Base-by-base conservation (phyloP, 805 yeast genomes). In the Wickerhamiella galacta region DNA sequence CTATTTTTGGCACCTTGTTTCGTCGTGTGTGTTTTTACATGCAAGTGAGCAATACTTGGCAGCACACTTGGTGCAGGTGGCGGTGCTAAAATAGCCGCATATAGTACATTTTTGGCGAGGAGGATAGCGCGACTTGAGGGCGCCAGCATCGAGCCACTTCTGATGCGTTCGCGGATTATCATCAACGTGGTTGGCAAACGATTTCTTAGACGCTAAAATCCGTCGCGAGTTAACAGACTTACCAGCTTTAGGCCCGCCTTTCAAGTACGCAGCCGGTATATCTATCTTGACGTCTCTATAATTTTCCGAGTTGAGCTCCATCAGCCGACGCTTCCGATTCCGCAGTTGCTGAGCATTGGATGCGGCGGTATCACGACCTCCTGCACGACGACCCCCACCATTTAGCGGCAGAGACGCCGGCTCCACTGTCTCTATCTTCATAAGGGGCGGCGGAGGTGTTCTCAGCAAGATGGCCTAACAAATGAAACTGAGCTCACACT, bases 21-120 rank as follows among this genome's bases (percentile, higher is more conserved):
- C 60, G 3, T 42, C 34, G 38, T 60, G 65, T 6, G 57, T 44
- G 14, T 44, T 48, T 14, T 44, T 52, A 31, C 65, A 60, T 2
- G 39, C 33, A 25, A 44, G 32, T 10, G 60, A 47, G 36, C 65
- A 60, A 37, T 48, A 49, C 16, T 47, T 38, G 7, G 53, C 50
- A 5, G 60, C 58, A 31, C 65, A 60, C 21, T 51, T 39, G 20
- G 51, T 32, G 37, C 65, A 60, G 3, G 47, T 38, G 5, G 48
- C 32, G 10, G 40, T 40, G 6, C 60, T 54, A 45, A 54, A 50
- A 43, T 55, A 57, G 2, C 65, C 66, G 33, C 65, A 60, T 1
- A 60, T 56, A 8, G 48, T 42, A 36, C 65, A 60, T 17, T 55
- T 31, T 3, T 43, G 43, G 8, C 51, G 38, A 4, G 46, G 30